Evolutionary conservation across 1,284 basidiomycete genomes (phyloP).

Genomic region (Tilletia caries): DNA sequence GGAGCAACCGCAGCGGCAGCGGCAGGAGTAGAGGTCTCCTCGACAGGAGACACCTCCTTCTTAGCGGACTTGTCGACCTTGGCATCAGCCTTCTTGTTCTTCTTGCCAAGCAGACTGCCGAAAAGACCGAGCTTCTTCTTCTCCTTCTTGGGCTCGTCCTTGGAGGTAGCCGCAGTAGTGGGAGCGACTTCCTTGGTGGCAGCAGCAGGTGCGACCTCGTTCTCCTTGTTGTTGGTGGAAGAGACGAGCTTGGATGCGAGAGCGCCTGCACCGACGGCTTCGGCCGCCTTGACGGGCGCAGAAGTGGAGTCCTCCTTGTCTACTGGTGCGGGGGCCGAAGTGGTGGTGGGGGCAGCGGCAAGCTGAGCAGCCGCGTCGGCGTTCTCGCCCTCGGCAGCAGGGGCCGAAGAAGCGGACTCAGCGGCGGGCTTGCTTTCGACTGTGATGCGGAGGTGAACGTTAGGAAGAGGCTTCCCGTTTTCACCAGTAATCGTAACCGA

Average conservation of each 20-base stretch:
- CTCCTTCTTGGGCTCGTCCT: background rate
- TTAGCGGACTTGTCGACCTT: background rate
- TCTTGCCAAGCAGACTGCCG: slow-evolving; percentile 4
- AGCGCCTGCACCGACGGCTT: background rate
- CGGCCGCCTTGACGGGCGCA: slow-evolving; percentile 4
- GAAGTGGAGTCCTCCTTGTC: background rate
- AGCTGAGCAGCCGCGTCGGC: background rate
- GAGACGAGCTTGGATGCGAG: background rate
- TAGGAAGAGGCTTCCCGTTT: background rate
- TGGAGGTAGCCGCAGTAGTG: background rate
- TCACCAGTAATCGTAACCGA: background rate
- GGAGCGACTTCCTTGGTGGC: slow-evolving; percentile 1
- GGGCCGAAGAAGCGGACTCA: background rate
- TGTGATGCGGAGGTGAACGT: background rate
- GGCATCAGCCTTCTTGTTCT: background rate
- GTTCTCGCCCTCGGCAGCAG: background rate
- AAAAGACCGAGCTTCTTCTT: background rate
- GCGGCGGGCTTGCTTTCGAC: background rate
- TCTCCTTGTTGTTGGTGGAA: background rate
- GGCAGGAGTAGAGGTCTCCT: background rate
- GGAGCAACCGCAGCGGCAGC: background rate
- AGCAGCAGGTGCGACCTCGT: background rate
- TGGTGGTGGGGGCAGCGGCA: background rate
- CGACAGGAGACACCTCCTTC: background rate
- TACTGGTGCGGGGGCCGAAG: background rate